Percentiles rank a stretch among this genome's conserved stretches.
These are phyloP conservation scores for Cyclotella baltica DNA, from an alignment of 108 stramenopile species.

Conservation along the genomic window DNA sequence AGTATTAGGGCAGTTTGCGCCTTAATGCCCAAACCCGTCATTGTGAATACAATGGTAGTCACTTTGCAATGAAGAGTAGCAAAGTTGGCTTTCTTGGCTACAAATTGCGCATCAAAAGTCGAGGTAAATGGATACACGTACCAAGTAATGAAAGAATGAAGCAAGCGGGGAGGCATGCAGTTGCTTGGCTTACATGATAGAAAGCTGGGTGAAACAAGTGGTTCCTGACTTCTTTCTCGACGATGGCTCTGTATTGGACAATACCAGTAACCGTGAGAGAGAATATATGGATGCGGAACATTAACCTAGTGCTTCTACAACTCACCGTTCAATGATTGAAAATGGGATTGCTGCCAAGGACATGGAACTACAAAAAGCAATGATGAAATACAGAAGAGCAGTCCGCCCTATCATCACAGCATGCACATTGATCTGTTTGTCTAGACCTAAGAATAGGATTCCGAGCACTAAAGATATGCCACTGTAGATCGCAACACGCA, in stretches of 20 bases:
- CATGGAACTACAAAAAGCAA: conserved; percentile 75
- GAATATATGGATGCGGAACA: too few species aligned
- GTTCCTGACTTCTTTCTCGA: conserved; percentile 75
- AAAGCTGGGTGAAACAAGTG: conserved; percentile 20
- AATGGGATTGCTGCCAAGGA: conserved; percentile 69
- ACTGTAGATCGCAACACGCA: conserved; percentile 63
- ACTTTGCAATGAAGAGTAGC: neutral
- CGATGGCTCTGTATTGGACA: conserved; percentile 69
- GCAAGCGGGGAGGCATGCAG: conserved; percentile 22
- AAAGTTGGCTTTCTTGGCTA: neutral
- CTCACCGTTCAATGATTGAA: conserved; percentile 70
- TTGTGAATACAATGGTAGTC: conserved; percentile 7
- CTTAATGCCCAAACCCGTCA: conserved; percentile 18
- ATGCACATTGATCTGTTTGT: conserved; percentile 32
- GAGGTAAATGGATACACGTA: neutral
- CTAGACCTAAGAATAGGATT: conserved; percentile 57
- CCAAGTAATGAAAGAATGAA: conserved; percentile 7
- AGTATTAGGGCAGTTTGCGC: neutral
- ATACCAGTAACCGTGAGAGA: too few species aligned
- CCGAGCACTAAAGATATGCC: conserved; percentile 47
- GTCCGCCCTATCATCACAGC: conserved; percentile 44
- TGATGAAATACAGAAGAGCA: conserved; percentile 66
- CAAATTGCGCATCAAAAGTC: neutral
- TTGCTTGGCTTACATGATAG: conserved; percentile 27
- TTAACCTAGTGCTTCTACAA: too few species aligned